Conservation (phyloP, 208 protist species). For the Acanthamoeba castellanii region DNA sequence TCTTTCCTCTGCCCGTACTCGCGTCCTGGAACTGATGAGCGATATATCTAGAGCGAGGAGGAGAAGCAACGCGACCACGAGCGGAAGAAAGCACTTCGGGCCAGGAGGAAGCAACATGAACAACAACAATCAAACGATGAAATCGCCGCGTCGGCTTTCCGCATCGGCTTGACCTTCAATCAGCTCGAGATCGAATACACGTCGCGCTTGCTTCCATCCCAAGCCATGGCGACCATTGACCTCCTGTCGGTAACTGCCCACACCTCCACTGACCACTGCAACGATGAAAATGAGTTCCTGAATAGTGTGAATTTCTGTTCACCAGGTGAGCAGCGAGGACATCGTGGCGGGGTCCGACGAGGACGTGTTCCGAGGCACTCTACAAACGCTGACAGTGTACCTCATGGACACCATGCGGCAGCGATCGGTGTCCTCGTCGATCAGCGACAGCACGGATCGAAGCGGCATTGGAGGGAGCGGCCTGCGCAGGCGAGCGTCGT, state of each 20-base stretch:
- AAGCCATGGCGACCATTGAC: constrained; percentile 24
- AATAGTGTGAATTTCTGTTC: too few relatives aligned
- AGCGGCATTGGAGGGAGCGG: not conserved
- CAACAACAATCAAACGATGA: not conserved
- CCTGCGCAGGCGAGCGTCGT: not conserved
- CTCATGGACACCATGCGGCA: constrained; percentile 46
- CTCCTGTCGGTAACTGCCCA: not conserved
- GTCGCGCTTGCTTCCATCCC: constrained; percentile 1
- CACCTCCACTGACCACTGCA: not conserved
- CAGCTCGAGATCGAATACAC: constrained; percentile 60
- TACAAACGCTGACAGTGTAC: constrained; percentile 5
- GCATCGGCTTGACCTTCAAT: not conserved
- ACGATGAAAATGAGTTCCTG: not conserved
- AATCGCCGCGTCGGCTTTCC: not conserved
- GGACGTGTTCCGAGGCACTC: constrained; percentile 5
- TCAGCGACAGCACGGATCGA: not conserved
- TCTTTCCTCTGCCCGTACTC: not conserved
- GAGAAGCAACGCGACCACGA: not conserved
- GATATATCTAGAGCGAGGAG: not conserved
- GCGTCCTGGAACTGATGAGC: not conserved
- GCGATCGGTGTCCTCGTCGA: not conserved
- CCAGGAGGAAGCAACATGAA: not conserved
- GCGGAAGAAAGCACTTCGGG: not conserved
- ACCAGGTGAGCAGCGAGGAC: constrained; percentile 16
- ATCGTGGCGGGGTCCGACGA: not conserved